Evolutionary conservation across 108 stramenopile genomes (phyloP).

Genomic region (Fragilaria radians): DNA sequence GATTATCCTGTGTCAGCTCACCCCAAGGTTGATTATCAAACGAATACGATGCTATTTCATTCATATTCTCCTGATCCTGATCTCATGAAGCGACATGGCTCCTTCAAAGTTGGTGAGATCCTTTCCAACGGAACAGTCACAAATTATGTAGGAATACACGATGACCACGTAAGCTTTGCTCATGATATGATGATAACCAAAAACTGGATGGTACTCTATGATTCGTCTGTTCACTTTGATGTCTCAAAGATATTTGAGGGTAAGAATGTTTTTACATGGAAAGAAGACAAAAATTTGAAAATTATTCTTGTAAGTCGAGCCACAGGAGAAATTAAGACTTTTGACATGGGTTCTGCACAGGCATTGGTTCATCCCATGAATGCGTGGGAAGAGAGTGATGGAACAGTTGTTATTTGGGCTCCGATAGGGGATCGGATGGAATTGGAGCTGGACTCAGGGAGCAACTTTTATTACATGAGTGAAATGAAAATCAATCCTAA

Average conservation of each 20-base stretch:
- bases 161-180: constrained; percentile 30
- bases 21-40: constrained; percentile 17
- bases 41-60: constrained; percentile 31
- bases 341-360: constrained; percentile 29
- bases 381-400: constrained; percentile 38
- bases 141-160: constrained; percentile 18
- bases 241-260: neutral
- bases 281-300: neutral
- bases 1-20: constrained; percentile 42
- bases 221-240: constrained; percentile 34
- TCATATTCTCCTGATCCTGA: constrained; percentile 23
- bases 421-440: constrained; percentile 24
- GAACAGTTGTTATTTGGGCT: constrained; percentile 30
- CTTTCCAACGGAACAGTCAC: neutral
- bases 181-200: constrained; percentile 29
- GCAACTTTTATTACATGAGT: constrained; percentile 30
- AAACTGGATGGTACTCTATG: constrained; percentile 32
- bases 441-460: constrained; percentile 17
- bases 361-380: constrained; percentile 35
- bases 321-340: constrained; percentile 9
- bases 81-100: constrained; percentile 28
- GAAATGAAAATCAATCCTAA: constrained; percentile 12
- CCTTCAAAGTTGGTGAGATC: constrained; percentile 29
- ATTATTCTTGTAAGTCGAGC: neutral
- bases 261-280: neutral